These are phyloP conservation scores for Nicotiana rustica DNA, from an alignment of 305 asterid genomes.

Conservation along the genomic window DNA sequence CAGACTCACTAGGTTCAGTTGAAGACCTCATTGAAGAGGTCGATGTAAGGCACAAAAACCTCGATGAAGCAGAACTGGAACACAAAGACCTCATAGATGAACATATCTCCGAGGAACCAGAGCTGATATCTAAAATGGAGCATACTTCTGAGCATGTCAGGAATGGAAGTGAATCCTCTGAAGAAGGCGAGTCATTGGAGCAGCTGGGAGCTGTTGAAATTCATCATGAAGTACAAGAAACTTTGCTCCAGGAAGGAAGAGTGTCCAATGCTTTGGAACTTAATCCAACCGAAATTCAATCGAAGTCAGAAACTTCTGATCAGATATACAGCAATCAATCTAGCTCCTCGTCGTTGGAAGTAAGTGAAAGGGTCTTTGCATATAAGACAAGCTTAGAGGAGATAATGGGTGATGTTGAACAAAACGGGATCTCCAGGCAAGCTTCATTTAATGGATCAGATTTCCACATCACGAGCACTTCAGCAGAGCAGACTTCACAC, in stretches of 20 bases:
- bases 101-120: slow-evolving; percentile 32
- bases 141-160: slow-evolving; percentile 64
- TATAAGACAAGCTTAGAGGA: slow-evolving; percentile 49
- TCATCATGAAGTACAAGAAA: slow-evolving; percentile 37
- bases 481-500: slow-evolving; percentile 46
- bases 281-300: slow-evolving; percentile 42
- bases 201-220: slow-evolving; percentile 31
- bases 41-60: slow-evolving; percentile 40
- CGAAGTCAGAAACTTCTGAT: slow-evolving; percentile 47
- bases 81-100: slow-evolving; percentile 27
- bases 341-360: slow-evolving; percentile 76
- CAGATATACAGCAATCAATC: slow-evolving; percentile 50
- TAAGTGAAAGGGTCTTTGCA: slow-evolving; percentile 66
- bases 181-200: slow-evolving; percentile 43
- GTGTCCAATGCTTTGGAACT: slow-evolving; percentile 40
- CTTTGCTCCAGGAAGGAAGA: slow-evolving; percentile 39
- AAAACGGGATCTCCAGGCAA: slow-evolving; percentile 42
- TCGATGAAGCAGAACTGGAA: slow-evolving; percentile 38
- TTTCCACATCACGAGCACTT: slow-evolving; percentile 40
- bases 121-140: slow-evolving; percentile 47
- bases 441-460: slow-evolving; percentile 45
- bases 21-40: slow-evolving; percentile 50
- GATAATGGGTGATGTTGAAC: slow-evolving; percentile 45
- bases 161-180: slow-evolving; percentile 80
- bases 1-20: slow-evolving; percentile 68